Conservation (phyloP, 2,329 filamentous ascomycete genomes). For the Plectosphaerella sp. region DNA sequence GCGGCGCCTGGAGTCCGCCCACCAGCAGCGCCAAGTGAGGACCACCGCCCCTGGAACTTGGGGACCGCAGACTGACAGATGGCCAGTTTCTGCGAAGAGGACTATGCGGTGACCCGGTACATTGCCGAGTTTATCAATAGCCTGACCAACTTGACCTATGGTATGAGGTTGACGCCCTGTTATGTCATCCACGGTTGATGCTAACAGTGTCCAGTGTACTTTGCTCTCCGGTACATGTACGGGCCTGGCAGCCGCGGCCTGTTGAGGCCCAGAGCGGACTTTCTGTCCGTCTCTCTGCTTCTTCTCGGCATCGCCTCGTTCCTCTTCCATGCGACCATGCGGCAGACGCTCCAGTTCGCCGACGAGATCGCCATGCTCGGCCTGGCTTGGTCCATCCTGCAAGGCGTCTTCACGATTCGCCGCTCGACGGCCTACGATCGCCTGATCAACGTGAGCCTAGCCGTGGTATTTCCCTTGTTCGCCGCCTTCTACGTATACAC, state of each 20-base stretch:
- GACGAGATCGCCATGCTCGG: slow-evolving; percentile 58
- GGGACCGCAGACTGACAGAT: too few species aligned
- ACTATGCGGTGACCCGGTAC: slow-evolving; percentile 34
- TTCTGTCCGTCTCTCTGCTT: slow-evolving; percentile 35
- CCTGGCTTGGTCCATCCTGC: slow-evolving; percentile 46
- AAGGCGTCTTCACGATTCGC: slow-evolving; percentile 40
- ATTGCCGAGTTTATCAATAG: slow-evolving; percentile 41
- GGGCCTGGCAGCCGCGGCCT: slow-evolving; percentile 21
- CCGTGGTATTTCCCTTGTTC: slow-evolving; percentile 33
- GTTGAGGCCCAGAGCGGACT: slow-evolving; percentile 28
- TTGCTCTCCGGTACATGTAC: slow-evolving; percentile 31
- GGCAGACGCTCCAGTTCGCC: slow-evolving; percentile 36
- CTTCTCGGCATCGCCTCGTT: slow-evolving; percentile 36
- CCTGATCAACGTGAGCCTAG: slow-evolving; percentile 30
- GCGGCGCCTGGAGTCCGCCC: slow-evolving; percentile 31
- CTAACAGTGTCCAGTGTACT: slow-evolving; percentile 27
- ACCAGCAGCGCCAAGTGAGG: slow-evolving; percentile 33
- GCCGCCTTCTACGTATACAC: slow-evolving; percentile 36
- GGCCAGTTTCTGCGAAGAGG: slow-evolving; percentile 12
- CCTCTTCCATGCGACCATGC: slow-evolving; percentile 40
- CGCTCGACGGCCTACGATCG: slow-evolving; percentile 26
- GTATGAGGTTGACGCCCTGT: neutral
- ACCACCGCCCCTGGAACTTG: neutral
- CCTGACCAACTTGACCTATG: slow-evolving; percentile 31
- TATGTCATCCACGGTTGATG: too few species aligned